These are phyloP conservation scores for Hericium coralloides DNA, from an alignment of 768 basidiomycete genomes.

Conservation along the genomic window DNA sequence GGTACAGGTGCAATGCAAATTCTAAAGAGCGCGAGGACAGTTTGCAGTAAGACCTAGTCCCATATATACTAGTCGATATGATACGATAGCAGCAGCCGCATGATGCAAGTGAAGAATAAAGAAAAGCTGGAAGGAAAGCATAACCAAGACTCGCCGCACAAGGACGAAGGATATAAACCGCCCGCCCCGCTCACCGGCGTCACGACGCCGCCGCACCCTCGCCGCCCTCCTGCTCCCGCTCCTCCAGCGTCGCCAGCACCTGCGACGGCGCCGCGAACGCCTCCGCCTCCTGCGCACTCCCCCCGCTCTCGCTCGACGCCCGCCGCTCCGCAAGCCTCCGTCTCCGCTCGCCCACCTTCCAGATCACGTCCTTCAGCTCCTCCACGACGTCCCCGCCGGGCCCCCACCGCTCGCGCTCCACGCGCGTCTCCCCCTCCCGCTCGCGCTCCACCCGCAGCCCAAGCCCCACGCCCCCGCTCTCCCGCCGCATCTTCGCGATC, in stretches of 20 bases:
- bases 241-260: neutral
- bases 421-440: slow-evolving; percentile 4
- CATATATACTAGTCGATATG: too few relatives aligned
- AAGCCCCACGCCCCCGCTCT: slow-evolving; percentile 27
- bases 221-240: neutral
- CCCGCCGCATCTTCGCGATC: slow-evolving; percentile 44
- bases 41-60: too few relatives aligned
- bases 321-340: slow-evolving; percentile 35
- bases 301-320: neutral
- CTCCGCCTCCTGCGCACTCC: neutral
- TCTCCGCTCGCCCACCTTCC: slow-evolving; percentile 71
- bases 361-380: slow-evolving; percentile 80
- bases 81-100: too few relatives aligned
- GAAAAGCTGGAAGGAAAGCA: too few relatives aligned
- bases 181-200: neutral
- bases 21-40: too few relatives aligned
- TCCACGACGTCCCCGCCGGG: slow-evolving; percentile 75
- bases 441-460: slow-evolving; percentile 17
- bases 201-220: neutral
- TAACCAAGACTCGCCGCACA: too few relatives aligned
- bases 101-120: too few relatives aligned
- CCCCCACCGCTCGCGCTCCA: slow-evolving; percentile 45
- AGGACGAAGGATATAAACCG: neutral
- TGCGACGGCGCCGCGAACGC: slow-evolving; percentile 2
- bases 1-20: too few relatives aligned